These are phyloP conservation scores for Draba incana DNA, from an alignment of 345 rosid species.

Conservation along the genomic window DNA sequence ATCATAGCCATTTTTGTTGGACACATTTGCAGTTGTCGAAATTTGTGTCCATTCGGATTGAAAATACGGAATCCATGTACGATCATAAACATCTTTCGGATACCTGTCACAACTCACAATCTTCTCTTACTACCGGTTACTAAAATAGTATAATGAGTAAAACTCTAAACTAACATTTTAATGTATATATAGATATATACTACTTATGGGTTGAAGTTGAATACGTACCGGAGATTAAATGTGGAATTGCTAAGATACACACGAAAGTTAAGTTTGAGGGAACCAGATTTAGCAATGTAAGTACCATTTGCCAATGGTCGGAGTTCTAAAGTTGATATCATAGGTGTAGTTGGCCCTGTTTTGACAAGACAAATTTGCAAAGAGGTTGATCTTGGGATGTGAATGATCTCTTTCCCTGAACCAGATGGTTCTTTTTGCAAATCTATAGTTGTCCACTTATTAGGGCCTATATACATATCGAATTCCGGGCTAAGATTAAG, in stretches of 20 bases:
- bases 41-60: slow-evolving; percentile 28
- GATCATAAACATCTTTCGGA: slow-evolving; percentile 42
- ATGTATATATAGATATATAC: not conserved
- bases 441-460: slow-evolving; percentile 43
- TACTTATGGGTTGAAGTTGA: not conserved
- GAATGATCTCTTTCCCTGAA: slow-evolving; percentile 42
- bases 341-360: slow-evolving; percentile 38
- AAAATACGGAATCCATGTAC: slow-evolving; percentile 36
- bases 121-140: not conserved
- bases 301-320: slow-evolving; percentile 21
- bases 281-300: slow-evolving; percentile 37
- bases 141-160: not conserved
- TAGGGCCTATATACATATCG: slow-evolving; percentile 39
- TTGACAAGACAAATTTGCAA: slow-evolving; percentile 48
- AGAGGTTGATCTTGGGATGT: slow-evolving; percentile 20
- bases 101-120: slow-evolving; percentile 36
- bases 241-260: slow-evolving; percentile 31
- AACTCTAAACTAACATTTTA: not conserved
- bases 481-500: slow-evolving; percentile 28
- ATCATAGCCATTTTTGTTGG: slow-evolving; percentile 26
- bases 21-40: slow-evolving; percentile 18
- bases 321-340: slow-evolving; percentile 37
- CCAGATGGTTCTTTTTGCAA: slow-evolving; percentile 19
- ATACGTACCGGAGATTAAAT: slow-evolving; percentile 10
- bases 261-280: slow-evolving; percentile 20